Base-by-base conservation (phyloP, 2,329 filamentous ascomycete species). In the Clarireedia monteithiana region DNA sequence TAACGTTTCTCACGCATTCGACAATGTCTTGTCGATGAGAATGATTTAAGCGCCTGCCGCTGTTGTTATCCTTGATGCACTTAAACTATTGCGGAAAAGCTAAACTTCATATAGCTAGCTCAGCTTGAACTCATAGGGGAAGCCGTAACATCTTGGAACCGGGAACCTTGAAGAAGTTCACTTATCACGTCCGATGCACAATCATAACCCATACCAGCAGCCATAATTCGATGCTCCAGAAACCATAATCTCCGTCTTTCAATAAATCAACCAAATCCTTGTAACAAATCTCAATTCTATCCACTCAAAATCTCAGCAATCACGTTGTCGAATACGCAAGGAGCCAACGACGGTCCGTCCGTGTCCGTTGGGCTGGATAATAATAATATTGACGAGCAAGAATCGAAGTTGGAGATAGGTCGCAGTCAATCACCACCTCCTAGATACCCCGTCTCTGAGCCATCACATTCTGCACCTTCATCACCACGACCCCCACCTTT, bases 401-500 rank as follows among this genome's bases (percentile, higher is more conserved):
- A 49, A 58, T 71, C 62, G 64, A 71, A 64, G 67, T 62, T 69
- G 56, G 69, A 70, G 51, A 60, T 69, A 62, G 65, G 60, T 54
- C 68, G 70, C 60, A 71, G 72, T 59, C 75, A 73, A 60, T 78
- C 77, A 57, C 81, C 80, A 52, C 82, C 82, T 61, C 82, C 82
- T 51, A 77, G 77, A 67, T 85, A 85, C 70, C 80, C 80, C 58
- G 71, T 72, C 59, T 68, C 66, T 49, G 80, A 82, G 69, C 73
- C 77, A 38, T 79, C 77, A 53, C 73, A 74, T 57, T 77, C 76
- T 59, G 69, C 70, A 39, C 71, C 73, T 54, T 65, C 66, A 48
- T 71, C 71, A 61, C 70, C 71, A 50, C 74, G 73, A 44, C 80
- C 79, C 55, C 82, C 81, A 59, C 77, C 82, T 34, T 84, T 84